Base-by-base conservation (phyloP, 257 asterid genomes). In the Coffea canephora region DNA sequence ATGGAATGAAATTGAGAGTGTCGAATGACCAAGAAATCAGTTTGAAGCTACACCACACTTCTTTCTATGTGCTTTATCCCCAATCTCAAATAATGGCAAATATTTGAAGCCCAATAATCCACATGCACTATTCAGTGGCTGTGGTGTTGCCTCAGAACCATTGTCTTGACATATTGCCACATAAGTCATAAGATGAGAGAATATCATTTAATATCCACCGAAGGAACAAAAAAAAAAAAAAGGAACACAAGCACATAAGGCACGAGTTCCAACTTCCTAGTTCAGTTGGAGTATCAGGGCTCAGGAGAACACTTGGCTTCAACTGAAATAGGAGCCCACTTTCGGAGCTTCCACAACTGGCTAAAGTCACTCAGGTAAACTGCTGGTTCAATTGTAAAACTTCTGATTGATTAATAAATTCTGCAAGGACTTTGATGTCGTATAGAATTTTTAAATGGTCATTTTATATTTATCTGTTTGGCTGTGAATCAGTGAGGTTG, bases 1-100 rank as follows among this genome's bases (percentile, higher is more conserved):
- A 10, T 57, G 39, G 8, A 25, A 10, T 62, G 39, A 77, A 77
- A 73, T 61, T 76, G 79, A 70, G n/a, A 2, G 77, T 50, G 8
- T 39, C 23, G 1, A 3, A n/a, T 70, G 76, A 79, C 73, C 79
- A 74, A 79, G 67, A 71, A 78, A 27, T 52, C 79, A 48, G 84
- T 76, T 81, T 80, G 87, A 88, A 88, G 86, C 87, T n/a, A 87
- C 83, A 84, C 93, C 94, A 89, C 92, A 79, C 80, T 78, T 86
- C 79, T 66, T 66, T 39, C 46, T 39, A 62, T 57, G 39, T 71
- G 79, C 77, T 82, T 87, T 86, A 89, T 89, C 94, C 86, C 86
- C 84, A 6, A 86, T 71, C 74, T 55, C 72, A n/a, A 82, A 76
- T 16, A 77, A 59, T 48, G 54, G 50, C 85, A 80, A 69, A 75